Evolutionary conservation across 139 green algal species (phyloP).

Genomic region (Ostreobium quekettii): DNA sequence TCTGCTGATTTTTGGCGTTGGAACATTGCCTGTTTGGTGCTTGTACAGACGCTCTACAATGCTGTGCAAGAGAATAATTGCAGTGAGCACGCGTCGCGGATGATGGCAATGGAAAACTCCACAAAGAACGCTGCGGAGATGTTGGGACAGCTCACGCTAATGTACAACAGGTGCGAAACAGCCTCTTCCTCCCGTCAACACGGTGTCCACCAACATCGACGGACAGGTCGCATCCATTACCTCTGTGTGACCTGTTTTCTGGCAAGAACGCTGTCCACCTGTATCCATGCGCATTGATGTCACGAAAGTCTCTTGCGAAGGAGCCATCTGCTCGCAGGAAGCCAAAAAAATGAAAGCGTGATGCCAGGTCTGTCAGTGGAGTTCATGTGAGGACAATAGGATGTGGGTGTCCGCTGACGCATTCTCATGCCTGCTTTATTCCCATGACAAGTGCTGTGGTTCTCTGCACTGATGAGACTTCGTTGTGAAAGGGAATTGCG

Average conservation of each 20-base stretch:
- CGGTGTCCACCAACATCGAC: background rate
- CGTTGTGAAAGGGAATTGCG: background rate
- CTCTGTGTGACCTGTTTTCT: background rate
- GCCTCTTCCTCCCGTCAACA: background rate
- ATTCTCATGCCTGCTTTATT: too few species aligned
- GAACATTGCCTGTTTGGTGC: background rate
- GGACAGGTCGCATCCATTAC: background rate
- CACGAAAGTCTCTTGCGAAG: too few species aligned
- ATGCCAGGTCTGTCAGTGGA: too few species aligned
- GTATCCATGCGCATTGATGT: too few species aligned
- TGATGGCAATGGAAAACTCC: constrained; percentile 97
- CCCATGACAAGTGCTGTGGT: background rate
- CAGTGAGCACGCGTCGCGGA: constrained; percentile 88
- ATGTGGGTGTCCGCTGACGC: too few species aligned
- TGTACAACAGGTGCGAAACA: constrained; percentile 78
- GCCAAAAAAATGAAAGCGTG: background rate
- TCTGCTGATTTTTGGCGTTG: background rate
- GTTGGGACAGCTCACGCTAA: constrained; percentile 86
- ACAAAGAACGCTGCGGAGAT: constrained; percentile 96
- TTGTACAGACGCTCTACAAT: constrained; percentile 82
- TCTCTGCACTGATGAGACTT: background rate
- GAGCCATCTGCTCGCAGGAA: too few species aligned
- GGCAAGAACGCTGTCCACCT: too few species aligned
- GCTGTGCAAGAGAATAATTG: constrained; percentile 94
- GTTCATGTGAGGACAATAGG: too few species aligned